phyloP scores from a whole-genome alignment of 306 rosid species.

The Prinsepia uniflora region DNA sequence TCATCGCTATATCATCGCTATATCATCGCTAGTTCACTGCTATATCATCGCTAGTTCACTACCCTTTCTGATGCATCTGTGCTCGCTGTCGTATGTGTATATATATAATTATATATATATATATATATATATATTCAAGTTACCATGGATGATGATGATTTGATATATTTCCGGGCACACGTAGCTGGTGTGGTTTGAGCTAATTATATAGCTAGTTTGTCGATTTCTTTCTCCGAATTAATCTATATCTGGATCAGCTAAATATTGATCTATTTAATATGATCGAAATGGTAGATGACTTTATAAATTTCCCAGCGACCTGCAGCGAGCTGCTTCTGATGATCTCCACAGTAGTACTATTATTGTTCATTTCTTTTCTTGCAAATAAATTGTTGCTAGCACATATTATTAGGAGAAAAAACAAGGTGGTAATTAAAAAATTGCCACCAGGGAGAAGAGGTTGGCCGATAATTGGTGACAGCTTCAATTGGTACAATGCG shows the following conservation, averaged over 20 bases:
- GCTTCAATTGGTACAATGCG: slow-evolving; percentile 83
- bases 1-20: no score
- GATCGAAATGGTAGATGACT: slow-evolving; percentile 30
- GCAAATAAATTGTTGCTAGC: slow-evolving; percentile 24
- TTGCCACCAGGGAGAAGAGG: slow-evolving; percentile 89
- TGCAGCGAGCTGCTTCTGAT: slow-evolving; percentile 29
- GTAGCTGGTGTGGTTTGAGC: no score
- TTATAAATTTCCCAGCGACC: slow-evolving; percentile 21
- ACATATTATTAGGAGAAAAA: slow-evolving; percentile 5
- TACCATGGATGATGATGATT: no score
- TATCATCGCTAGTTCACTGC: no score
- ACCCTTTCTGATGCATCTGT: no score
- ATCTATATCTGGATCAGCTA: neutral
- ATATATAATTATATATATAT: no score
- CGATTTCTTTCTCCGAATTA: no score
- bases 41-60: no score
- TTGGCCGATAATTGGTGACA: slow-evolving; percentile 90
- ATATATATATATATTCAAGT: no score
- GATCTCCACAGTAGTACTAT: slow-evolving; percentile 19
- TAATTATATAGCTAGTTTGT: no score
- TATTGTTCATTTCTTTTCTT: slow-evolving; percentile 27
- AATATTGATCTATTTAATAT: neutral
- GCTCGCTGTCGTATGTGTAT: no score
- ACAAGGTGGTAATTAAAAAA: slow-evolving; percentile 20
- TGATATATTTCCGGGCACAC: no score